Evolutionary conservation across 768 basidiomycete species (phyloP).

Genomic region (Leccinum rimulosum): DNA sequence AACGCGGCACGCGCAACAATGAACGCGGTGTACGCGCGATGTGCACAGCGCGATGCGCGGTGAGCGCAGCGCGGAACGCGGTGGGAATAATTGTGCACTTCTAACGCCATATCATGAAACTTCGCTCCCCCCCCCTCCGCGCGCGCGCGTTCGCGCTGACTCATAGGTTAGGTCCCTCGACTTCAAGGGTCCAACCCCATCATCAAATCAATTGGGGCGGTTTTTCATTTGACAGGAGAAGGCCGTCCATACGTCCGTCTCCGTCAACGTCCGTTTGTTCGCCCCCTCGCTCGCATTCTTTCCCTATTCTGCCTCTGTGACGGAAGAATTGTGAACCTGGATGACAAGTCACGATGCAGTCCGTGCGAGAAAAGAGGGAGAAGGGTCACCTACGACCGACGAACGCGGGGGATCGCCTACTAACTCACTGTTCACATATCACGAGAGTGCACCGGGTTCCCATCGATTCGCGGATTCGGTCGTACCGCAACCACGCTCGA

Average conservation of each 20-base stretch:
- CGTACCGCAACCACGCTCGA: not conserved
- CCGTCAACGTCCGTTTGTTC: not conserved
- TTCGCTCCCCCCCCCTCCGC: not conserved
- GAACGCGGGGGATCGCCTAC: not conserved
- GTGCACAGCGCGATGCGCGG: no score
- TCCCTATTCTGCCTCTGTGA: constrained; percentile 5
- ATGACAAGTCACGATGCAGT: not conserved
- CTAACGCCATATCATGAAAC: no score
- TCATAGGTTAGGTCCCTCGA: not conserved
- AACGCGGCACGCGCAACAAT: no score
- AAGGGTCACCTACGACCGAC: not conserved
- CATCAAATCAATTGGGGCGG: not conserved
- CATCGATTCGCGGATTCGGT: not conserved
- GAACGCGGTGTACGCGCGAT: no score
- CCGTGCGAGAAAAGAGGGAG: not conserved
- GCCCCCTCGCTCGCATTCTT: constrained; percentile 3
- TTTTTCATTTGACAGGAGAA: constrained; percentile 10
- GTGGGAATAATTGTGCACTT: no score
- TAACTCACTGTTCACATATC: not conserved
- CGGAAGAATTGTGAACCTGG: not conserved
- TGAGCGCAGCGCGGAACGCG: no score
- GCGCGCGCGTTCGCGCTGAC: not conserved
- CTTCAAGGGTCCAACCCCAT: not conserved
- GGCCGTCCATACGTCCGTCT: constrained; percentile 5
- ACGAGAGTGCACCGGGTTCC: not conserved